phyloP scores from a whole-genome alignment of 1,139 yeast genomes.

The Candida tropicalis region DNA sequence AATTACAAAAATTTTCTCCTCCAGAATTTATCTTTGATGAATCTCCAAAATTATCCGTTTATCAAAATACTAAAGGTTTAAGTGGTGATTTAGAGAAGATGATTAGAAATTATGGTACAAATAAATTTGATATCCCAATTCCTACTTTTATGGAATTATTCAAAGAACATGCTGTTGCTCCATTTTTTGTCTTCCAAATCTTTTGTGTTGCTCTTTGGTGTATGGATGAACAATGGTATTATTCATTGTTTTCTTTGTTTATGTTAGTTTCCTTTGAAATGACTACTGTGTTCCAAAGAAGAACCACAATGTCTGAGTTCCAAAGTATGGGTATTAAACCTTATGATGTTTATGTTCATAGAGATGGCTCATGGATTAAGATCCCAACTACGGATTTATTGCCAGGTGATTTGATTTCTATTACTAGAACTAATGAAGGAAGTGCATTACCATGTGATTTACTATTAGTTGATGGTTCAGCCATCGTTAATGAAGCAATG shows the following conservation, averaged over 20 bases:
- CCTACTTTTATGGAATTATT: slow-evolving; percentile 90
- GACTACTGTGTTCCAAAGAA: slow-evolving; percentile 94
- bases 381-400: slow-evolving; percentile 73
- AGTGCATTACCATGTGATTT: slow-evolving; percentile 97
- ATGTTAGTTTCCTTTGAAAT: slow-evolving; percentile 93
- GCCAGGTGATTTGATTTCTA: slow-evolving; percentile 91
- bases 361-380: slow-evolving; percentile 72
- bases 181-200: slow-evolving; percentile 94
- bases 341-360: slow-evolving; percentile 69
- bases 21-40: slow-evolving; percentile 79
- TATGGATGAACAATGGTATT: slow-evolving; percentile 97
- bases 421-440: slow-evolving; percentile 86
- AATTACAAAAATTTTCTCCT: slow-evolving; percentile 64
- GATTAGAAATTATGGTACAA: slow-evolving; percentile 73
- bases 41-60: slow-evolving; percentile 56
- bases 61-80: slow-evolving; percentile 68
- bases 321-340: slow-evolving; percentile 98
- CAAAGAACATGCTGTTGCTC: slow-evolving; percentile 98
- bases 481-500: slow-evolving; percentile 97
- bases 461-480: slow-evolving; percentile 81
- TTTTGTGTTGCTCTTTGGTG: slow-evolving; percentile 96
- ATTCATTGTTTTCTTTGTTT: slow-evolving; percentile 85
- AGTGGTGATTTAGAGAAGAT: slow-evolving; percentile 57
- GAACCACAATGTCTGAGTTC: slow-evolving; percentile 90
- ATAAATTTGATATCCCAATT: slow-evolving; percentile 90